Base-by-base conservation (phyloP, 257 asterid species). In the Solanum phureja region DNA sequence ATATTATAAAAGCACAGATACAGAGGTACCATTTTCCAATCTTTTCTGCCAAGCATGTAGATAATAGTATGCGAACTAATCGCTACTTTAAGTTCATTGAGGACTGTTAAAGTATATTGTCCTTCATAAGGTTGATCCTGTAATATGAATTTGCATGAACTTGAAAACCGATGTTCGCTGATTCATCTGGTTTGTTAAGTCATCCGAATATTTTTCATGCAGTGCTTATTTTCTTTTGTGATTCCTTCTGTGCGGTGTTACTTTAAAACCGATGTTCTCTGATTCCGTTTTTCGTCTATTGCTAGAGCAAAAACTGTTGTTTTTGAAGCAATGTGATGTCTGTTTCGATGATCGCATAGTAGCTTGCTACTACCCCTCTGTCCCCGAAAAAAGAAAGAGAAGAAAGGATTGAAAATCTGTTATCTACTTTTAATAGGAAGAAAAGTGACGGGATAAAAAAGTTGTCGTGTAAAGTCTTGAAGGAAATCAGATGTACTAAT, bases 1-100 rank as follows among this genome's bases (percentile, higher is more conserved):
- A 97, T 92, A 95, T 97, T 87, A 96, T 97, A 91, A 96, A 97
- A 92, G 98, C 99, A 24, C 99, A 96, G 89, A 95, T 94, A 71
- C 98, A 96, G 87, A 94, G 99, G 99, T 97, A 95, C 87, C 19
- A 66, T 66, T 87, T 66, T 68, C 73, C 46, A 23, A 89, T 62
- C 85, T 81, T 29, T 79, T 46, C 11, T 81, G 68, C 85, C 27
- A 46, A 81, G 68, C 66, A 46, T 44, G 66, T 81, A 44, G 24
- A 27, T 79, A 79, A n/a, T 79, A 44, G 40, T 46, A 81, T 29
- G 85, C 19, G 5, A 46, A 16, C 42, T 81, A 16, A 16, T 81
- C 7, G 3, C 85, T 16, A 44, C 85, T 46, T 16, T 81, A 46
- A 29, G 85, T 81, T 81, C 66, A 79, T 74, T n/a, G 7, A 75